Evolutionary conservation across 2,329 filamentous ascomycete genomes (phyloP).

Genomic region (Verticillium tricorpus): DNA sequence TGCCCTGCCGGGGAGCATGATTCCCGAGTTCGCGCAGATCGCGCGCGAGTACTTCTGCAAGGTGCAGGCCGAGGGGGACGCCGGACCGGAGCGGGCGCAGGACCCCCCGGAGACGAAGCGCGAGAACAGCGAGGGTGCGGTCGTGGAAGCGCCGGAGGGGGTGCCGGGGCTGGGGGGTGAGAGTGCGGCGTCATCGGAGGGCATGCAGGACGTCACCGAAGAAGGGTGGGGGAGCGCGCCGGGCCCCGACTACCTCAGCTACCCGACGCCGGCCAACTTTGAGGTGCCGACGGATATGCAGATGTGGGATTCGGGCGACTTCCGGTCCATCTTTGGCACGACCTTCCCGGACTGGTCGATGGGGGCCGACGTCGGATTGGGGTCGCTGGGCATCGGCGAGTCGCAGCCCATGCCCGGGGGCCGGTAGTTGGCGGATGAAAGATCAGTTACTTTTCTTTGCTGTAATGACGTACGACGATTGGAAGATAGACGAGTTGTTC

Average conservation of each 20-base stretch:
- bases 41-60: slow-evolving; percentile 2
- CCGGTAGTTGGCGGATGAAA: no score
- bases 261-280: slow-evolving; percentile 1
- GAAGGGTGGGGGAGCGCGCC: not conserved
- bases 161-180: not conserved
- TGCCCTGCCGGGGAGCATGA: slow-evolving; percentile 8
- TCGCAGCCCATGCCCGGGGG: no score
- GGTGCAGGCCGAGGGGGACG: not conserved
- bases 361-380: not conserved
- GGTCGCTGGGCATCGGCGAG: not conserved
- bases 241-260: not conserved
- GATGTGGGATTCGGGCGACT: not conserved
- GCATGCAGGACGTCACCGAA: not conserved
- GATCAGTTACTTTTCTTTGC: no score
- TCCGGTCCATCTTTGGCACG: not conserved
- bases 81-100: not conserved
- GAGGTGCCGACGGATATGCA: not conserved
- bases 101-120: not conserved
- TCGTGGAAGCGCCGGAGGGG: not conserved
- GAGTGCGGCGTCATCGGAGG: not conserved
- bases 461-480: no score
- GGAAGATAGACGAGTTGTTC: no score
- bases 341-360: not conserved
- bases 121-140: not conserved
- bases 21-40: slow-evolving; percentile 9